Evolutionary conservation across 441 rosid species (phyloP), one percentile per base, ranked within the genome.

Genomic region (Gossypium trilobum): DNA sequence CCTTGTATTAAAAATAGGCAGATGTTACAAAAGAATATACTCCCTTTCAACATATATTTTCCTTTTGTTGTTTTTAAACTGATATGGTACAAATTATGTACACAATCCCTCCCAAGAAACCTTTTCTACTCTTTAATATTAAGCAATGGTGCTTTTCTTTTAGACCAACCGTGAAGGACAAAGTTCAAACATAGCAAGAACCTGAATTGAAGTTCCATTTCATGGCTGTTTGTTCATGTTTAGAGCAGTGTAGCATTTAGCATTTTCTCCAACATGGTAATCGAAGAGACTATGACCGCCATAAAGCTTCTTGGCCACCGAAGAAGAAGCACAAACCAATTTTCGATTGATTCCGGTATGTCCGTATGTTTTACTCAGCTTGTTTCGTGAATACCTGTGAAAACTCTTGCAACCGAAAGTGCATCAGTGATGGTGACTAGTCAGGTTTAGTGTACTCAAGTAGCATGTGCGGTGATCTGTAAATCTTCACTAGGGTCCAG

Each of bases 401-500:
- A 54, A 29, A 31, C 61, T 65, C 73, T 71, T 36, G 56, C 23
- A 23, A 66, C 71, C 67, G 4, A 27, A 54, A 63, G 54, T 50
- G 64, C 8, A 63, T 61, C 44, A 58, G 42, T 13, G 14, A 75
- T 64, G 70, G 77, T 36, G 68, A 67, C 36, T 91, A 90, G 78
- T 91, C 97, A 1, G 83, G 87, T 74, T 96, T 93, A 31, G 98
- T 93, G 79, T 87, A 93, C 83, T 96, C 97, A 0, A 96, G 95
- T 78, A 96, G 90, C 98, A 96, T 90, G 75, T 96, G 99, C 3
- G 98, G 98, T 14, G 98, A 93, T 76, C 99, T 85, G 77, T 96
- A 96, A 56, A 96, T 93, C 85, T 93, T 93, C 81, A 96, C 94
- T 9, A 96, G 85, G 14, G 98, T 93, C 99, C 98, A 96, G 85